A percentile compares a stretch with the other conserved stretches of the same genome.
These are phyloP conservation scores for Apiotrichum sp. DNA, from an alignment of 1,284 basidiomycete genomes.

Conservation along the genomic window DNA sequence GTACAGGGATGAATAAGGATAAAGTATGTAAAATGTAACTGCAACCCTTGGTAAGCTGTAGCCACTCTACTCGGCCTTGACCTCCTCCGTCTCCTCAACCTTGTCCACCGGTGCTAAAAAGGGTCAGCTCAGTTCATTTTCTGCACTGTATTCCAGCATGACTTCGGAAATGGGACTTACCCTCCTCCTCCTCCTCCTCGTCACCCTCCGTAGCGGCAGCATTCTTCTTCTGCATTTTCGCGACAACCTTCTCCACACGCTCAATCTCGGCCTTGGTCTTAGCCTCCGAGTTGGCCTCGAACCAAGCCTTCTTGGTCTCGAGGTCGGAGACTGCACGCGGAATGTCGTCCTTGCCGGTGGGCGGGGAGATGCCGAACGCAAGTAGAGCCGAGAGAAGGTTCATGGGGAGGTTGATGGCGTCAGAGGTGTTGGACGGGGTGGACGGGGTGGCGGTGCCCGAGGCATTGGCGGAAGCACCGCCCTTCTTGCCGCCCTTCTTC, in stretches of 20 bases:
- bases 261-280: slow-evolving; percentile 61
- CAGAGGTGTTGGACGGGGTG: slow-evolving; percentile 29
- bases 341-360: slow-evolving; percentile 69
- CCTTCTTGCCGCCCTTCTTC: slow-evolving; percentile 66
- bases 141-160: no score
- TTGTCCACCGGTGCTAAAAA: slow-evolving; percentile 1
- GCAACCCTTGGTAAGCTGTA: neutral
- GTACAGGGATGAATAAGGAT: neutral
- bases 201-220: slow-evolving; percentile 1
- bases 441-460: slow-evolving; percentile 23
- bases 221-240: slow-evolving; percentile 49
- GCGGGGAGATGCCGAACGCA: slow-evolving; percentile 83
- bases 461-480: slow-evolving; percentile 32
- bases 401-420: slow-evolving; percentile 71
- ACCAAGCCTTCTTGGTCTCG: slow-evolving; percentile 93
- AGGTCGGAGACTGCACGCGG: slow-evolving; percentile 81
- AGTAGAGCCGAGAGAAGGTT: slow-evolving; percentile 81
- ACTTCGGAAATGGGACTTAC: neutral
- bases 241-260: slow-evolving; percentile 56
- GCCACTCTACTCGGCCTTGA: neutral
- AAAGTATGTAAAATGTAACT: neutral
- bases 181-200: slow-evolving; percentile 4
- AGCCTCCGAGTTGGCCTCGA: slow-evolving; percentile 58
- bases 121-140: neutral
- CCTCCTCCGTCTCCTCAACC: neutral